A percentile compares a stretch with the other conserved stretches of the same genome.
These are phyloP conservation scores for Cladosporium oxysporum DNA, from an alignment of 2,329 filamentous ascomycete genomes.

Conservation along the genomic window DNA sequence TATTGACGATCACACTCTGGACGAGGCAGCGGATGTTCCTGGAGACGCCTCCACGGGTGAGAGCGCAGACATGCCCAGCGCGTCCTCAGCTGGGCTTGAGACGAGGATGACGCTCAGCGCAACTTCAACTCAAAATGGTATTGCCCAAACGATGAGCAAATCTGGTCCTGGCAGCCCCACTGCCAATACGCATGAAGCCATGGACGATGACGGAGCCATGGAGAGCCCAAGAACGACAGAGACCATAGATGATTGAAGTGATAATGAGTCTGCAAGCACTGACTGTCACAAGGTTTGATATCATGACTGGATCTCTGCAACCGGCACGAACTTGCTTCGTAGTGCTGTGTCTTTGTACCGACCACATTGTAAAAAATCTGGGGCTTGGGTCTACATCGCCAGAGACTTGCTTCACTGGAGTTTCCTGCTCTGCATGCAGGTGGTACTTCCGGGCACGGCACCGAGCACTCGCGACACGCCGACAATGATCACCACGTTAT, in stretches of 20 bases:
- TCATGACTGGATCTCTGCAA: neutral
- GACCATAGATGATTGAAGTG: neutral
- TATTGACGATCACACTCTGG: neutral
- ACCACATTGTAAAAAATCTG: too few relatives aligned
- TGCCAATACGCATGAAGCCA: neutral
- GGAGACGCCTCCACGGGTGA: neutral
- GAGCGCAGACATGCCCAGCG: neutral
- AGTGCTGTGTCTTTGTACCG: neutral
- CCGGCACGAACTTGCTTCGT: neutral
- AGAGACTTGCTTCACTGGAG: neutral
- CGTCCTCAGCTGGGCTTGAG: neutral
- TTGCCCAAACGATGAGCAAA: too few relatives aligned
- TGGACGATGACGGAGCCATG: neutral
- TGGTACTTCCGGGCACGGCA: too few relatives aligned
- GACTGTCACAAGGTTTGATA: neutral
- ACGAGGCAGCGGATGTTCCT: neutral
- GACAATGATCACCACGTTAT: neutral
- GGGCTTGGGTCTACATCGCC: too few relatives aligned
- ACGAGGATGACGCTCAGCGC: neutral
- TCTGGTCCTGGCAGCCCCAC: neutral
- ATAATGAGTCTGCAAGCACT: neutral
- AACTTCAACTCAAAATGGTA: neutral
- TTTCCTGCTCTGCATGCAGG: neutral
- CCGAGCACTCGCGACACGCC: neutral
- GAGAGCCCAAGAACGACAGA: neutral